Evolutionary conservation across 108 stramenopile genomes (phyloP).

Genomic region (Fistulifera solaris): DNA sequence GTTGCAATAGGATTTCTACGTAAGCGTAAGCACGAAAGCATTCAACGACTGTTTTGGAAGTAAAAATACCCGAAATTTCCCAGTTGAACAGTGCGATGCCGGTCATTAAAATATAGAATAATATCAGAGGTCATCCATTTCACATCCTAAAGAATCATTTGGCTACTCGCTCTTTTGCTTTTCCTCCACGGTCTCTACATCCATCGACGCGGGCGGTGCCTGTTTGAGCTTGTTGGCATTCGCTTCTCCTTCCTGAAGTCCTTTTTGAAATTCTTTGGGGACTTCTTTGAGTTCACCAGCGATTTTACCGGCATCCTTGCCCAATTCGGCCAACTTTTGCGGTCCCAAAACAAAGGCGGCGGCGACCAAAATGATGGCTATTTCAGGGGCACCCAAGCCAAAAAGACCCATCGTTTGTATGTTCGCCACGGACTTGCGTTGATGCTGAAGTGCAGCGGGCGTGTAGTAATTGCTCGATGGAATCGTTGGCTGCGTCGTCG

Average conservation of each 20-base stretch:
- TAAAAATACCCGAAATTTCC: no score
- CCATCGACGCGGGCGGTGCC: neutral
- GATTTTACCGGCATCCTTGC: constrained; percentile 92
- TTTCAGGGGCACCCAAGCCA: constrained; percentile 89
- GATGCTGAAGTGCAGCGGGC: constrained; percentile 26
- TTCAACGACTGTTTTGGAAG: no score
- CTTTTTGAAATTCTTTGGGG: constrained; percentile 91
- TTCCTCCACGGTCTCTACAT: neutral
- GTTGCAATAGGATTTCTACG: no score
- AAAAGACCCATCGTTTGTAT: constrained; percentile 85
- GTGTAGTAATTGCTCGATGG: constrained; percentile 1
- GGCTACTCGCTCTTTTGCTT: no score
- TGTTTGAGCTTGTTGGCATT: constrained; percentile 24
- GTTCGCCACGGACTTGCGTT: constrained; percentile 64
- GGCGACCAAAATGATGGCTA: constrained; percentile 83
- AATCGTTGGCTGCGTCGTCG: neutral
- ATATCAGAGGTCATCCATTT: no score
- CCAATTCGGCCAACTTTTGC: constrained; percentile 83
- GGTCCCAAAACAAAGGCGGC: constrained; percentile 91
- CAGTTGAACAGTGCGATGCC: no score
- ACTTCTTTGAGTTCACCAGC: constrained; percentile 94
- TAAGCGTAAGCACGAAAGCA: no score
- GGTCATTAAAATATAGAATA: no score
- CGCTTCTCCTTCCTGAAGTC: constrained; percentile 83
- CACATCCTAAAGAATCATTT: no score